Percentiles rank a stretch among this genome's conserved stretches.
Conservation (phyloP, 192 early-diverging fungal genomes). For the Coemansia sp. region DNA sequence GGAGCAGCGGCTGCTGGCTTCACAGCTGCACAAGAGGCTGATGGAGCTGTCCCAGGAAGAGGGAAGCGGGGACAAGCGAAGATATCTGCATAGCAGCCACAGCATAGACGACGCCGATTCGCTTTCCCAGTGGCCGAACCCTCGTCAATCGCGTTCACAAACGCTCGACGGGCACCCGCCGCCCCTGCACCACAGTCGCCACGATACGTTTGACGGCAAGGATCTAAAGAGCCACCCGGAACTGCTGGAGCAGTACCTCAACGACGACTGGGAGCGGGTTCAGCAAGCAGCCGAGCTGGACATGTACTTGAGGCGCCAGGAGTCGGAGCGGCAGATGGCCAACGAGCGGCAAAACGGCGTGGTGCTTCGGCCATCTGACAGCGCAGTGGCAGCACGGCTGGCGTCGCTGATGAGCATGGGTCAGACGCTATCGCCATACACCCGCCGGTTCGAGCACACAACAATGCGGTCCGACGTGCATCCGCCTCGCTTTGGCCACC, state of each 20-base stretch:
- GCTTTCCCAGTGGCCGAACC: background rate
- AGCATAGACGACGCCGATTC: background rate
- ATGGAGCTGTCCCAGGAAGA: conserved; percentile 33
- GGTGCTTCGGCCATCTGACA: conserved; percentile 69
- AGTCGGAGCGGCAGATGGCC: conserved; percentile 11
- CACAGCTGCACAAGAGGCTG: conserved; percentile 43
- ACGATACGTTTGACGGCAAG: too few relatives aligned
- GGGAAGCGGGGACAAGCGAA: background rate
- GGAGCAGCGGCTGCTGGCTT: conserved; percentile 38
- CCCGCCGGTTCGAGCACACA: conserved; percentile 74
- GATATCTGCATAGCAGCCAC: conserved; percentile 1
- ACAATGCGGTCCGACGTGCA: conserved; percentile 66
- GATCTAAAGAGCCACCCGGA: conserved; percentile 14
- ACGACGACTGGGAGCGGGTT: conserved; percentile 50
- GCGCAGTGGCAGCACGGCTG: conserved; percentile 81
- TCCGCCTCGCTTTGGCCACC: conserved; percentile 18
- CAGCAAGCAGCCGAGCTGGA: conserved; percentile 35
- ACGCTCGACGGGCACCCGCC: background rate
- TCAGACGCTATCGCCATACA: conserved; percentile 85
- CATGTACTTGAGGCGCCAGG: conserved; percentile 13
- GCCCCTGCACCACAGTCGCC: conserved; percentile 3
- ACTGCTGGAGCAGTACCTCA: conserved; percentile 34
- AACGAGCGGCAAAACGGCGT: conserved; percentile 47
- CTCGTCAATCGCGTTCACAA: background rate
- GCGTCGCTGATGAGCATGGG: conserved; percentile 80